Evolutionary conservation across 1,139 yeast species (phyloP), one percentile per base, ranked within the genome.

Genomic region (Sugiyamaella pinicola): DNA sequence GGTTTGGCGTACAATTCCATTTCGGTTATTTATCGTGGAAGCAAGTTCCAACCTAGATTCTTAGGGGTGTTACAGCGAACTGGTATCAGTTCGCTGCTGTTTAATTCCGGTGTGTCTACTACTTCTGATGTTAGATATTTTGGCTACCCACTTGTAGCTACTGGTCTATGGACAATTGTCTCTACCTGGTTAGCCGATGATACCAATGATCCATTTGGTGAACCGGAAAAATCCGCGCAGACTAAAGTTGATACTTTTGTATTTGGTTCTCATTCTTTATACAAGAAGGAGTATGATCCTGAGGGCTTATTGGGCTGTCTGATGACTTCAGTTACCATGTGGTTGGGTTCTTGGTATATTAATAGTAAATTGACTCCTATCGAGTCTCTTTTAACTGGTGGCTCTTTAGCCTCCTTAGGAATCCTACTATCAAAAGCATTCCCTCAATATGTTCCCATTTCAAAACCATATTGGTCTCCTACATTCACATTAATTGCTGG

Each of bases 401-500:
- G 61, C 2, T 60, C 64, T 1, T 55, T 64, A 5, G 47, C 67
- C 8, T 63, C 65, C 2, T 50, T 61, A 4, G 74, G 74, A 3
- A 50, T 58, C 15, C 52, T 61, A 34, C 43, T 67, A 31, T 55
- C 67, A 15, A 60, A 60, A 21, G 57, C 67, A 4, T 58, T 64
- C 18, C 73, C 74, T 2, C 58, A 61, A 28, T 52, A 60, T 46
- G 56, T 63, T 42, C 74, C 74, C 1, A 37, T 71, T 8, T 66
- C 71, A 13, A 70, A 71, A 52, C 70, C 72, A 4, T 64, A 62
- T 55, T 72, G 75, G 75, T 67, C 73, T 2, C 72, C 73, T 10
- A 56, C 71, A 17, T 71, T 65, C 52, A 64, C 68, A 2, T 57
- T 70, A 22, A 55, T 63, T 21, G 58, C 73, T 6, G 62, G 64